Conservation (phyloP, 2,329 filamentous ascomycete species). For the Niveomyces coronatus region DNA sequence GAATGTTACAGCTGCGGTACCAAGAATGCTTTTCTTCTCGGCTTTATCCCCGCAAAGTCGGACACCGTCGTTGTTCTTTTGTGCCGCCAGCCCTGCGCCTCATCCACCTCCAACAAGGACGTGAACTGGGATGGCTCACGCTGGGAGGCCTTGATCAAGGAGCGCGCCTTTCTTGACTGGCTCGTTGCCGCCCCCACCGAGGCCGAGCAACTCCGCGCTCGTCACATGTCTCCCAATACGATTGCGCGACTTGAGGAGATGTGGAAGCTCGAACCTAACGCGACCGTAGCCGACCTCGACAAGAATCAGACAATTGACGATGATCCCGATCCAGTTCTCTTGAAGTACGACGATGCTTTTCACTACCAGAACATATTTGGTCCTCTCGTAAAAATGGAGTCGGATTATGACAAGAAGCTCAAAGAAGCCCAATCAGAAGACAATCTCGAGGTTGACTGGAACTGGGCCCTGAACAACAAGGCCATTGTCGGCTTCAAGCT, state of each 20-base stretch:
- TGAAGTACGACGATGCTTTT: slow-evolving; percentile 94
- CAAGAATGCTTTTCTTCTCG: slow-evolving; percentile 97
- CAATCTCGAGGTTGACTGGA: slow-evolving; percentile 88
- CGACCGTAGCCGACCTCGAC: slow-evolving; percentile 84
- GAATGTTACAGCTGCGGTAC: slow-evolving; percentile 99
- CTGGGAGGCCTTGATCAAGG: slow-evolving; percentile 96
- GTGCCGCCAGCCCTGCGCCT: slow-evolving; percentile 91
- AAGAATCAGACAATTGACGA: slow-evolving; percentile 88
- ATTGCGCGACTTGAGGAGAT: slow-evolving; percentile 95
- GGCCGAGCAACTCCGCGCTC: slow-evolving; percentile 88
- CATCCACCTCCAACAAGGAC: slow-evolving; percentile 91
- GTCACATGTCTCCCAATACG: slow-evolving; percentile 85
- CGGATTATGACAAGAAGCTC: slow-evolving; percentile 96
- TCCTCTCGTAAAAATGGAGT: slow-evolving; percentile 96
- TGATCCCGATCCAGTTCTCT: slow-evolving; percentile 81
- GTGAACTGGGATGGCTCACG: slow-evolving; percentile 99
- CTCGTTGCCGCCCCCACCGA: slow-evolving; percentile 83
- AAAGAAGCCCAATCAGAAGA: slow-evolving; percentile 98
- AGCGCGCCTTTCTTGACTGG: slow-evolving; percentile 90
- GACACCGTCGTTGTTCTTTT: slow-evolving; percentile 96
- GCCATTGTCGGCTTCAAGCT: slow-evolving; percentile 91
- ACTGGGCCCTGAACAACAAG: slow-evolving; percentile 93
- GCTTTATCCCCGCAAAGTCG: slow-evolving; percentile 97
- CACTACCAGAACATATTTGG: slow-evolving; percentile 99
- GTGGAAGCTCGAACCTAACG: slow-evolving; percentile 91